A percentile compares a stretch with the other conserved stretches of the same genome.
Evolutionary conservation across 73 alveolate genomes (phyloP).

Genomic region (Stentor coeruleus): DNA sequence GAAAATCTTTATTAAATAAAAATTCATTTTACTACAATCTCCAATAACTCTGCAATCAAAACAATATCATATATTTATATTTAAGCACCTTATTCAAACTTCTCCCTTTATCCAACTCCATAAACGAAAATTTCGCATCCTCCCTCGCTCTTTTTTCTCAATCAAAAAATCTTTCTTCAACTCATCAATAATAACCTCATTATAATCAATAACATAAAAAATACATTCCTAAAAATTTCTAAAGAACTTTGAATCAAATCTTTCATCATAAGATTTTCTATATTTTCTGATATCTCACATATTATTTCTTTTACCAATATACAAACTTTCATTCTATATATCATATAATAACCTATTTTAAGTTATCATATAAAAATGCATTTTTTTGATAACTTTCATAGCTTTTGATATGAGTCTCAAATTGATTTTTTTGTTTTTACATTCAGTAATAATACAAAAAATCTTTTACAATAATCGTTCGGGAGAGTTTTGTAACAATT

Average conservation of each 20-base stretch:
- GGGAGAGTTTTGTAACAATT: neutral
- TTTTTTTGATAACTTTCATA: neutral
- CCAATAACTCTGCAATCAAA: no score
- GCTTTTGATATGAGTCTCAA: slow-evolving; percentile 9
- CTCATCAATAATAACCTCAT: neutral
- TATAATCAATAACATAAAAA: neutral
- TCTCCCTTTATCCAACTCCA: neutral
- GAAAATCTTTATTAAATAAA: no score
- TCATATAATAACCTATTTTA: neutral
- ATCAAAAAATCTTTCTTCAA: neutral
- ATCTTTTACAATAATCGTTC: neutral
- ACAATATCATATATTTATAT: no score
- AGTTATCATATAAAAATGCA: neutral
- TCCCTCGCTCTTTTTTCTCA: neutral
- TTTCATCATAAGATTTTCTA: neutral
- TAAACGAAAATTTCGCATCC: neutral
- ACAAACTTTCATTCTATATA: neutral
- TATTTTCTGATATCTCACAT: neutral
- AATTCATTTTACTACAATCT: no score
- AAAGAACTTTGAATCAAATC: neutral
- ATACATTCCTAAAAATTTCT: neutral
- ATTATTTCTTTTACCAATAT: neutral
- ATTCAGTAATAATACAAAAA: neutral
- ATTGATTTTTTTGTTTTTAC: neutral
- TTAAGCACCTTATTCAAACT: neutral